Evolutionary conservation across 768 basidiomycete species (phyloP).

Genomic region (Mrakia blollopis): DNA sequence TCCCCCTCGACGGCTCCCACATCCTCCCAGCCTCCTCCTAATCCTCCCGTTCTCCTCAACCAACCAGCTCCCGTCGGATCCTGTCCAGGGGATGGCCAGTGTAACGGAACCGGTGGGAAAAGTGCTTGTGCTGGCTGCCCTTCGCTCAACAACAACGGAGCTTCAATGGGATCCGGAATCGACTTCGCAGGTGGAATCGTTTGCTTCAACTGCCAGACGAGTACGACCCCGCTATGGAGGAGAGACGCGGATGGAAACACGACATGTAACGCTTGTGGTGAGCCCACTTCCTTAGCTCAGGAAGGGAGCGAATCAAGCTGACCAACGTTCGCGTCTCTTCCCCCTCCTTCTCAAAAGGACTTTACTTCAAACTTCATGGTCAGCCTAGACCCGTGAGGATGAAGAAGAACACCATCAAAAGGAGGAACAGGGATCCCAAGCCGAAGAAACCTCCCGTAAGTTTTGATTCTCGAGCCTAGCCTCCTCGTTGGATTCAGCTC

Average conservation of each 20-base stretch:
- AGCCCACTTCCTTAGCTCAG: conserved; percentile 34
- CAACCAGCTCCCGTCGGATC: conserved; percentile 50
- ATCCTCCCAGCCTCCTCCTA: neutral
- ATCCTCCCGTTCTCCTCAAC: neutral
- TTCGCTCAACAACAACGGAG: conserved; percentile 75
- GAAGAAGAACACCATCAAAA: conserved; percentile 99
- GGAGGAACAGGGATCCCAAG: conserved; percentile 83
- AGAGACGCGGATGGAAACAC: conserved; percentile 49
- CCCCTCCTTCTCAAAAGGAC: conserved; percentile 48
- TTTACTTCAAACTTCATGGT: conserved; percentile 97
- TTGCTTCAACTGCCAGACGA: conserved; percentile 44
- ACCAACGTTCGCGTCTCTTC: neutral
- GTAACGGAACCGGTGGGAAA: conserved; percentile 94
- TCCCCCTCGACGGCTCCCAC: neutral
- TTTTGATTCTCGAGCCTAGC: neutral
- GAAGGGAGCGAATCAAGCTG: no score
- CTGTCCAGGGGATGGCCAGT: conserved; percentile 95
- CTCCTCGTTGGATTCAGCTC: neutral
- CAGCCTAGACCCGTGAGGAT: conserved; percentile 94
- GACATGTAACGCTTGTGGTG: conserved; percentile 51
- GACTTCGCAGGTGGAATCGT: conserved; percentile 42
- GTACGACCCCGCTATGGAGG: conserved; percentile 50
- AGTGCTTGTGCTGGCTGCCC: conserved; percentile 92
- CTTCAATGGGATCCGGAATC: conserved; percentile 18
- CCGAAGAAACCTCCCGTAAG: neutral